Evolutionary conservation across 176 grass and related monocot genomes (phyloP).

Genomic region (Eremochloa ophiuroides): DNA sequence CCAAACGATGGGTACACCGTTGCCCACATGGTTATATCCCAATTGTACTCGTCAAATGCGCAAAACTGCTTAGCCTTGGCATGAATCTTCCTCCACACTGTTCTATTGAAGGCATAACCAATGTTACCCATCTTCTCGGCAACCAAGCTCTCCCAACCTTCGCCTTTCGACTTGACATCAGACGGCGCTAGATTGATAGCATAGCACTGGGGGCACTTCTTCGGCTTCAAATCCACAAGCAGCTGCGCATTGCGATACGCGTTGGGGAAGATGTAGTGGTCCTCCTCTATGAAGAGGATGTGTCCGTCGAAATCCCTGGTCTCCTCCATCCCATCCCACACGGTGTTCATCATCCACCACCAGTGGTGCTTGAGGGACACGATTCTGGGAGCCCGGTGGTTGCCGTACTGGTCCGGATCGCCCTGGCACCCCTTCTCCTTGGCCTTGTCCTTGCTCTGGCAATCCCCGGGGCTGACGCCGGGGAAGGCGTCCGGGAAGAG

Average conservation of each 20-base stretch:
- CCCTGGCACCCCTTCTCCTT: slow-evolving; percentile 60
- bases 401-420: slow-evolving; percentile 77
- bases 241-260: slow-evolving; percentile 75
- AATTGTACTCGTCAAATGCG: slow-evolving; percentile 89
- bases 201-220: slow-evolving; percentile 76
- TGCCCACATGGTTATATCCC: slow-evolving; percentile 98
- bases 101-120: slow-evolving; percentile 92
- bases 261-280: slow-evolving; percentile 91
- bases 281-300: slow-evolving; percentile 95
- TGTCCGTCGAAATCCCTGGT: slow-evolving; percentile 58
- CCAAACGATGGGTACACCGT: slow-evolving; percentile 88
- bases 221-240: slow-evolving; percentile 69
- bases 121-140: slow-evolving; percentile 97
- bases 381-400: slow-evolving; percentile 79
- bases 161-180: slow-evolving; percentile 72
- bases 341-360: slow-evolving; percentile 99
- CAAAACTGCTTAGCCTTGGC: slow-evolving; percentile 92
- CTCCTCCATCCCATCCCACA: slow-evolving; percentile 93
- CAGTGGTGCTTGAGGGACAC: slow-evolving; percentile 96
- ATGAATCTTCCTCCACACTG: slow-evolving; percentile 95
- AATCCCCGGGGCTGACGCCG: slow-evolving; percentile 62
- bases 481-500: slow-evolving; percentile 75
- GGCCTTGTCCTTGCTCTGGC: slow-evolving; percentile 64
- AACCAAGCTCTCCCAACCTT: slow-evolving; percentile 70
- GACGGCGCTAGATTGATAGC: slow-evolving; percentile 78